phyloP scores from a whole-genome alignment of 2,329 filamentous ascomycete genomes.

The Microascus cirrosus region DNA sequence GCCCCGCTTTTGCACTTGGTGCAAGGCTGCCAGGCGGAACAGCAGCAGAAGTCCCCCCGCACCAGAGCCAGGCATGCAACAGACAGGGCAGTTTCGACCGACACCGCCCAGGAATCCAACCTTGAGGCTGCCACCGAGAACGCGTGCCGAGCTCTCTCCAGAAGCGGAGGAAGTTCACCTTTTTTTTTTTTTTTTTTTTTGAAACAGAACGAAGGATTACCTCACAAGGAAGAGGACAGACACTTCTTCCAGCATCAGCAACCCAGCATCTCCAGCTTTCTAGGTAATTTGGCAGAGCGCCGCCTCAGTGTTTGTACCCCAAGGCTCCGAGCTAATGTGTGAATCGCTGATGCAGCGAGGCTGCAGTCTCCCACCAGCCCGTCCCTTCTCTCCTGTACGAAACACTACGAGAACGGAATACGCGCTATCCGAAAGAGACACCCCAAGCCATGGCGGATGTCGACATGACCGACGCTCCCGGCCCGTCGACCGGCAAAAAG shows the following conservation, averaged over 20 bases:
- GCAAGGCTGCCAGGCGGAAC: not conserved
- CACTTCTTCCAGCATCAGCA: too few relatives aligned
- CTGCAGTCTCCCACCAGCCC: not conserved
- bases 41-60: not conserved
- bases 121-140: not conserved
- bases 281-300: not conserved
- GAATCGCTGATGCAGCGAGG: not conserved
- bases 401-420: not conserved
- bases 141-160: not conserved
- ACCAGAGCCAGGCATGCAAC: not conserved
- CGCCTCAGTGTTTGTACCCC: not conserved
- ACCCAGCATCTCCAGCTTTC: not conserved
- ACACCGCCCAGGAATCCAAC: not conserved
- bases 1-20: too few relatives aligned
- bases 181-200: too few relatives aligned
- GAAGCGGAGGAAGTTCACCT: not conserved
- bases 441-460: conserved; percentile 69
- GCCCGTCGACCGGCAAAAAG: conserved; percentile 43
- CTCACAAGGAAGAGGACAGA: not conserved
- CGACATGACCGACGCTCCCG: conserved; percentile 83
- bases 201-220: not conserved
- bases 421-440: not conserved
- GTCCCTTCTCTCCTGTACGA: not conserved
- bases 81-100: not conserved
- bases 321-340: not conserved